Conservation (phyloP, 352 stramenopile genomes). For the Phytophthora cactorum region DNA sequence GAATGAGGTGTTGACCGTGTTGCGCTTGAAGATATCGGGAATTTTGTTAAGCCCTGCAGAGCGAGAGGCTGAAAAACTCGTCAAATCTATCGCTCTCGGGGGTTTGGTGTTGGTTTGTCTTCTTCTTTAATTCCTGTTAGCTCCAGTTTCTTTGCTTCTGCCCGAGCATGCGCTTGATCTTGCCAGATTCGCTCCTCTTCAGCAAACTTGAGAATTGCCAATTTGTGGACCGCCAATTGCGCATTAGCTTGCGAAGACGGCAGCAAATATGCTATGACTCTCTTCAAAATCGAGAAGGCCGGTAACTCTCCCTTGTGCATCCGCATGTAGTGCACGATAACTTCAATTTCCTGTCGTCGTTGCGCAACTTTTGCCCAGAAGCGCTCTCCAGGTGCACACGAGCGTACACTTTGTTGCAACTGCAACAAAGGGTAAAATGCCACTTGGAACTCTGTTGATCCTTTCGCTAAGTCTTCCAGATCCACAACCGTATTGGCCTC, state of each 20-base stretch:
- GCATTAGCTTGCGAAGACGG: slow-evolving; percentile 43
- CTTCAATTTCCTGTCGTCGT: slow-evolving; percentile 52
- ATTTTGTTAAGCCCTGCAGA: no score
- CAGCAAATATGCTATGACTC: slow-evolving; percentile 41
- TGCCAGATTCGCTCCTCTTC: slow-evolving; percentile 43
- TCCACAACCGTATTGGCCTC: slow-evolving; percentile 57
- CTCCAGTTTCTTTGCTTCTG: slow-evolving; percentile 18
- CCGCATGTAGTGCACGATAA: slow-evolving; percentile 69
- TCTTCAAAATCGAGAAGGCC: slow-evolving; percentile 39
- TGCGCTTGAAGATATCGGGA: no score
- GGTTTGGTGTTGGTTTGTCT: not conserved
- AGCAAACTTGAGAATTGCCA: slow-evolving; percentile 30
- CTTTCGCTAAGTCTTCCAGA: slow-evolving; percentile 59
- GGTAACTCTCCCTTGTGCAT: slow-evolving; percentile 60
- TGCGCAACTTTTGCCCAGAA: slow-evolving; percentile 52
- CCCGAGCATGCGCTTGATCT: slow-evolving; percentile 26
- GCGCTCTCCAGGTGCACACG: slow-evolving; percentile 49
- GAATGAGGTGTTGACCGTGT: no score
- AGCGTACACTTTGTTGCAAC: slow-evolving; percentile 65
- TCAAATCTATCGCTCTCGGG: not conserved
- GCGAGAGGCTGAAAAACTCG: not conserved
- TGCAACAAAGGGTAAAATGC: slow-evolving; percentile 76
- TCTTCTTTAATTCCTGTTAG: slow-evolving; percentile 21
- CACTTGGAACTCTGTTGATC: slow-evolving; percentile 58
- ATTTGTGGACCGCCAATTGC: slow-evolving; percentile 23